Base-by-base conservation (phyloP, 306 rosid genomes). In the Cucurbita moschata region DNA sequence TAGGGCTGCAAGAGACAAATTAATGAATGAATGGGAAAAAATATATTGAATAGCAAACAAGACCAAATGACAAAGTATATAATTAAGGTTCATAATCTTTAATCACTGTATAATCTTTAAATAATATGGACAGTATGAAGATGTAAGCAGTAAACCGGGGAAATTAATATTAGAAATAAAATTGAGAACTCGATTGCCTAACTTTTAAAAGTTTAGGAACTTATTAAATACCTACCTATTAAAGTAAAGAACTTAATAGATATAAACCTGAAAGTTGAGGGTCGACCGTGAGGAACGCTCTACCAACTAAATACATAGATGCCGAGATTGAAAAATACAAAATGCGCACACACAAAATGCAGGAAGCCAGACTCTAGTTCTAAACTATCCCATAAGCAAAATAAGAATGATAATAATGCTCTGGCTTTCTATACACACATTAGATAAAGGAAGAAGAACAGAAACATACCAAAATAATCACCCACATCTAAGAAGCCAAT, bases 401-500 rank as follows among this genome's bases (percentile, higher is more conserved):
- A 61, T 9, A 16, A 63, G 40, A 40, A n/a, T 10, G 43, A 64
- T 18, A 64, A 50, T 50, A n/a, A 23, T 57, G 39, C 39, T 39
- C 35, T n/a, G 15, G 39, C 54, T 66, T 66, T 66, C 75, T 15
- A 52, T n/a, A 71, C 75, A 47, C 65, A 51, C 30, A 73, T 62
- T 26, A 23, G 49, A 81, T 8, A 38, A 42, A 42, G 18, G 11
- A 44, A 74, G 15, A 59, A 59, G 74, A 30, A 15, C 13, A 58
- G 47, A 74, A 71, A 67, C 71, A 63, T 86, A 88, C 95, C 95
- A 65, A 86, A 85, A 85, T 81, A 86, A 76, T 85, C 91, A 42
- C 79, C 81, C 78, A 83, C 19, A 4, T 80, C 86, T 59, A 80
- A 55, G 78, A 77, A 77, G 77, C 80, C 89, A 68, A 88, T 59